Percentiles rank a stretch among this genome's conserved stretches.
phyloP scores from a whole-genome alignment of 306 rosid species.

The Calophaca sinica region DNA sequence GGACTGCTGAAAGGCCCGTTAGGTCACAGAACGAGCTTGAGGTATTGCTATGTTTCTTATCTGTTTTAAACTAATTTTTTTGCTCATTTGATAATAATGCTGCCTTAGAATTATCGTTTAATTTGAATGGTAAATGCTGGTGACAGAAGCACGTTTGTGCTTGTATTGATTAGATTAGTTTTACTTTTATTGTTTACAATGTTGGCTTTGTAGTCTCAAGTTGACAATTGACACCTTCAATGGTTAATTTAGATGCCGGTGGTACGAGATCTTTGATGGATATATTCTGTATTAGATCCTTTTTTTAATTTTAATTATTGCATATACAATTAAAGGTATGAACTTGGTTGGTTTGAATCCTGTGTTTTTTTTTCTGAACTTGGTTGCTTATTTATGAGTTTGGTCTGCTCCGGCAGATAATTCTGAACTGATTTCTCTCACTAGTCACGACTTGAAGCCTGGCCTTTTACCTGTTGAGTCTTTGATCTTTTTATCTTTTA shows the following conservation, averaged over 20 bases:
- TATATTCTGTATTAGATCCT: neutral
- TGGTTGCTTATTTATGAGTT: conserved; percentile 10
- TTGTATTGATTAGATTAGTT: neutral
- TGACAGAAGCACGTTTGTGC: neutral
- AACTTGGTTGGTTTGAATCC: conserved; percentile 19
- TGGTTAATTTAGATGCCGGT: neutral
- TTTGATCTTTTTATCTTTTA: conserved; percentile 6
- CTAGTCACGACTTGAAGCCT: neutral
- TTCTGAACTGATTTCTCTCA: neutral
- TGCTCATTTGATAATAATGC: neutral
- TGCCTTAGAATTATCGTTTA: too few species aligned
- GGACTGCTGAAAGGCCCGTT: neutral
- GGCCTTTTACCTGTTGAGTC: neutral
- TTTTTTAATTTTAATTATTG: neutral
- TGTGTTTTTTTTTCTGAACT: neutral
- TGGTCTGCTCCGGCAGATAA: conserved; percentile 2
- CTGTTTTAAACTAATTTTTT: neutral
- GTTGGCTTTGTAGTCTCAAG: too few species aligned
- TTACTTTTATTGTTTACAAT: too few species aligned
- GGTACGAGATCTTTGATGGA: neutral
- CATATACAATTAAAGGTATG: neutral
- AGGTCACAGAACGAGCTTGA: conserved; percentile 58
- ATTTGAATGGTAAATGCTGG: conserved; percentile 8
- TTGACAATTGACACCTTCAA: neutral
- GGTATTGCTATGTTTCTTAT: conserved; percentile 48